Base-by-base conservation (phyloP, 140 eudicot genomes). In the Senecio squalidus region DNA sequence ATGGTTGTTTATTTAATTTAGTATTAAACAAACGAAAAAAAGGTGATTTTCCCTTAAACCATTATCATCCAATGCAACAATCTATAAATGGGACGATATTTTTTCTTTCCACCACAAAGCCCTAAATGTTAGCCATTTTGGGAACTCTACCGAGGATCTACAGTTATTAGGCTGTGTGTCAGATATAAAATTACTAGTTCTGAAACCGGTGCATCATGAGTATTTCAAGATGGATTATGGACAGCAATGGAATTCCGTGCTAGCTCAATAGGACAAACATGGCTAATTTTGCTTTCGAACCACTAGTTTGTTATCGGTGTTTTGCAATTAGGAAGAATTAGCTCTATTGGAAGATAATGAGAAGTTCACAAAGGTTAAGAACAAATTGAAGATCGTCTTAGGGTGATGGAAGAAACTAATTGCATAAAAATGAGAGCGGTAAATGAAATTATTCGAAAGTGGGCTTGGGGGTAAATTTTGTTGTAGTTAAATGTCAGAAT, bases 211-310 rank as follows among this genome's bases (percentile, higher is more conserved):
- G 43, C 55, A 18, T 24, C 25, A 66, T 41, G 34, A 21, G 55
- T 66, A 18, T n/a, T 54, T 43, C 47, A 55, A 55, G 57, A 17
- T 17, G 24, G 40, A 65, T 36, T 51, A 9, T 17, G 39, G 23
- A 36, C 9, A 26, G 15, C 71, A 27, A 22, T 36, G 36, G 30
- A 39, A 15, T 14, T 45, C 16, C 18, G 27, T 61, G 67, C 4
- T 61, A 33, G 50, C 5, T 63, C 2, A 21, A 11, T 33, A 17
- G 59, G 30, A 44, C 56, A 62, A 15, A 27, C n/a, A n/a, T n/a
- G n/a, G n/a, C n/a, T n/a, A n/a, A n/a, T 4, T 52, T 26, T 52
- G 27, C 27, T 55, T 55, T 15, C 31, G 47, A 31, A 56, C 20
- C 9, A 5, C 8, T 44, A 44, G 6, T 44, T 44, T 5, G 2